Base-by-base conservation (phyloP, 2,329 filamentous ascomycete genomes). In the Thyridium curvatum region DNA sequence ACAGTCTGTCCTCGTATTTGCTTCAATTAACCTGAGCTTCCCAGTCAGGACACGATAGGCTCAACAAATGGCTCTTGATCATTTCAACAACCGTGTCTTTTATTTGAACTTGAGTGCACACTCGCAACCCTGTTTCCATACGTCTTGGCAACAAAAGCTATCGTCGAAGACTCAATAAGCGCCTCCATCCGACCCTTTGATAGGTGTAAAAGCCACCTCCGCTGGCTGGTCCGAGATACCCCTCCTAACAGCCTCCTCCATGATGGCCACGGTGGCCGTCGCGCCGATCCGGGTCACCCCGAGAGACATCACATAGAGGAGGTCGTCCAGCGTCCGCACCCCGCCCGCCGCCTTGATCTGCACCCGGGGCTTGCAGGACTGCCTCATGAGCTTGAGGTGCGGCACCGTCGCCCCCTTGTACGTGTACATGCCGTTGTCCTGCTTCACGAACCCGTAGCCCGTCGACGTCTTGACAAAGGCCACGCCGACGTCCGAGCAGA, bases 401-500 rank as follows among this genome's bases (percentile, higher is more conserved):
- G 52, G 52, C 8, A 71, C 52, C 0, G 72, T 79, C 0, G 74
- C 73, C 0, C 74, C 76, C 12, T 62, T 60, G 52, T 76, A 79
- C 8, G 60, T 64, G 44, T 78, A 79, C 33, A 59, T 52, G 0
- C 73, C 74, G 42, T 67, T 60, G 0, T 52, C 30, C 51, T 71
- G 68, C 55, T 79, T 79, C 12, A 77, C 71, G 32, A 80, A 79
- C 0, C 74, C 76, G 46, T 77, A 79, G 1, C 77, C 76, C 0
- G 75, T 78, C 2, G 72, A 75, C 0, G 77, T 80, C 60, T 80
- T 80, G 46, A 79, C 66, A 41, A 77, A 81, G 0, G 67, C 74
- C 0, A 80, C 75, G 0, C 55, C 56, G 0, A 74, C 29, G 0
- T 60, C 51, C 0, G 68, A 68, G 50, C 77, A 80, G 21, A 80